These are phyloP conservation scores for Rhizopus delemar DNA, from an alignment of 371 early-diverging fungal genomes.

Conservation along the genomic window DNA sequence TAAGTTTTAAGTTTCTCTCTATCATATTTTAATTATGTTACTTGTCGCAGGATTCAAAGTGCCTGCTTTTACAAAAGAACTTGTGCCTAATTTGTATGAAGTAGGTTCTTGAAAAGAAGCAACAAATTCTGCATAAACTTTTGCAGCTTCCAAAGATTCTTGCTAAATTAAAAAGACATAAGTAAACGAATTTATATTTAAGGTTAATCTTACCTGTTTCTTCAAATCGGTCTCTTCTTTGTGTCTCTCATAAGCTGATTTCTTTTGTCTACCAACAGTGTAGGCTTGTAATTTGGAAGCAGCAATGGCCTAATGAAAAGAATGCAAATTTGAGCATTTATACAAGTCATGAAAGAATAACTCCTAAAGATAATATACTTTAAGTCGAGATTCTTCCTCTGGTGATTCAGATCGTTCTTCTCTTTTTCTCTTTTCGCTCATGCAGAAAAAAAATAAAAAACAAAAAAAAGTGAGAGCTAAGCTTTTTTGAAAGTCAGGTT, in stretches of 20 bases:
- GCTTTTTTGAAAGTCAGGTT: not conserved
- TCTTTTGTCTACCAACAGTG: constrained; percentile 66
- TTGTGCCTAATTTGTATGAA: constrained; percentile 43
- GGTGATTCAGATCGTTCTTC: constrained; percentile 12
- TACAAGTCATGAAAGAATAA: not conserved
- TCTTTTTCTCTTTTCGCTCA: constrained; percentile 29
- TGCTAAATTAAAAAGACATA: constrained; percentile 37
- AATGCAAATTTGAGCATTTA: not conserved
- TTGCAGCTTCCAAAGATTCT: constrained; percentile 74
- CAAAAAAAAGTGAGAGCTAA: not conserved
- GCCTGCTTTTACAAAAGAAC: constrained; percentile 67
- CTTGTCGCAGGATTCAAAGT: constrained; percentile 26
- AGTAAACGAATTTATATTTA: not conserved
- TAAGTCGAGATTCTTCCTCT: constrained; percentile 6
- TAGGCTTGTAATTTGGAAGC: constrained; percentile 71
- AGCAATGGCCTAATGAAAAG: constrained; percentile 47
- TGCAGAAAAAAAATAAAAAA: not conserved
- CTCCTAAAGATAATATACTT: not conserved
- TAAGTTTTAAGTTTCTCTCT: not conserved
- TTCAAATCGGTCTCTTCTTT: constrained; percentile 75
- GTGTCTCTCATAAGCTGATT: constrained; percentile 73
- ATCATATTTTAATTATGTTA: not conserved
- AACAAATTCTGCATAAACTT: constrained; percentile 82
- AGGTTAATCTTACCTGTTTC: constrained; percentile 57
- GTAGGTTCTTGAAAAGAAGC: constrained; percentile 78